Evolutionary conservation across 2,329 filamentous ascomycete genomes (phyloP).

Genomic region (Xylaria multiplex): DNA sequence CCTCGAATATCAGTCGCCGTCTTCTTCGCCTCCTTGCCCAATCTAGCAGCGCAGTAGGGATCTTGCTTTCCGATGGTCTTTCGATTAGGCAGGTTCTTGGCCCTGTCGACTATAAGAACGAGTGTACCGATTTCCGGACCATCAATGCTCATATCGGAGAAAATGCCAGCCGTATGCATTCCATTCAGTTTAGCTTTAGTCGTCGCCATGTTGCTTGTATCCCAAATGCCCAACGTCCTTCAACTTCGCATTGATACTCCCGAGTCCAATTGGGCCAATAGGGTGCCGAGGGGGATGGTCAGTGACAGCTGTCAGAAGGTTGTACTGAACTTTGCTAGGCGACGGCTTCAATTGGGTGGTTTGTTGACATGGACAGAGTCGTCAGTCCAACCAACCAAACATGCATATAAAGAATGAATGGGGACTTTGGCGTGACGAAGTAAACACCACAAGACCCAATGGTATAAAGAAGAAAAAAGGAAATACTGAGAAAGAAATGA

Average conservation of each 20-base stretch:
- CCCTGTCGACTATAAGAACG: constrained; percentile 90
- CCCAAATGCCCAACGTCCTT: constrained; percentile 2
- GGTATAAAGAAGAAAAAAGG: constrained; percentile 6
- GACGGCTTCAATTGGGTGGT: constrained; percentile 11
- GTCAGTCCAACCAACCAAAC: neutral
- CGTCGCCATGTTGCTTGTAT: constrained; percentile 56
- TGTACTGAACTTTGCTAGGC: neutral
- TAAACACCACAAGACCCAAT: constrained; percentile 15
- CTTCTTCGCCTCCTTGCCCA: constrained; percentile 98
- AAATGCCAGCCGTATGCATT: constrained; percentile 90
- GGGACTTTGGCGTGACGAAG: neutral
- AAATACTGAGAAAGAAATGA: constrained; percentile 9
- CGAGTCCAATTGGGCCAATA: constrained; percentile 12
- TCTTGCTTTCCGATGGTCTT: constrained; percentile 99
- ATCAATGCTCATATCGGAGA: constrained; percentile 91
- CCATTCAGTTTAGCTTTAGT: constrained; percentile 67
- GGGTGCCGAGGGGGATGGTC: constrained; percentile 9
- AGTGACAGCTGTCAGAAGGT: constrained; percentile 14
- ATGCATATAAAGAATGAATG: constrained; percentile 16
- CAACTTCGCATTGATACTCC: constrained; percentile 23
- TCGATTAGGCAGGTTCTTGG: constrained; percentile 95
- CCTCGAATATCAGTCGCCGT: constrained; percentile 93
- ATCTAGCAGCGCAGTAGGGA: constrained; percentile 90
- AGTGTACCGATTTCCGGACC: constrained; percentile 93
- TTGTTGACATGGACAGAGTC: constrained; percentile 23